Evolutionary conservation across 2,329 filamentous ascomycete genomes (phyloP).

Genomic region (Cladosporium sp.): DNA sequence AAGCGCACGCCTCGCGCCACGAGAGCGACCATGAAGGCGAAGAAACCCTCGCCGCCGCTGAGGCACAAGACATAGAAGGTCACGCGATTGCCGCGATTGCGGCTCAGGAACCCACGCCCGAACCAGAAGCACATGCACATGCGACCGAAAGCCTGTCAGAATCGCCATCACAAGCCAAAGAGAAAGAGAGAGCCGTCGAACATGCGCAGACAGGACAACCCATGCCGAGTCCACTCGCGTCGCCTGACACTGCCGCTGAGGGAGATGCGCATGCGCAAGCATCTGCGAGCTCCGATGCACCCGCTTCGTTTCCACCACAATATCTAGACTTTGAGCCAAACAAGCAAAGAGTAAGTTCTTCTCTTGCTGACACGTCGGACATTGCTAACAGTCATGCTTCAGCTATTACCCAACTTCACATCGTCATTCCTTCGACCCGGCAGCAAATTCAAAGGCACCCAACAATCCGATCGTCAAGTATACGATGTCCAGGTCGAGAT

Average conservation of each 20-base stretch:
- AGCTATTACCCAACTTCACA: conserved; percentile 74
- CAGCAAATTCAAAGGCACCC: conserved; percentile 83
- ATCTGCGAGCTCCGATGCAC: conserved; percentile 22
- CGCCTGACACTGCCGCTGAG: conserved; percentile 19
- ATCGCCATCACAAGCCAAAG: conserved; percentile 3
- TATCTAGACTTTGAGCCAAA: conserved; percentile 7
- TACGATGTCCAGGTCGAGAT: conserved; percentile 98
- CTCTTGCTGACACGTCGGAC: neutral
- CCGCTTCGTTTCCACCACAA: conserved; percentile 16
- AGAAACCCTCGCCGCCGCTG: conserved; percentile 23
- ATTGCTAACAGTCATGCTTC: neutral
- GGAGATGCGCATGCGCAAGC: conserved; percentile 22
- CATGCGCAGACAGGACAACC: neutral
- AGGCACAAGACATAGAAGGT: conserved; percentile 17
- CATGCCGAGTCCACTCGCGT: conserved; percentile 14
- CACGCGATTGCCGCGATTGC: conserved; percentile 17
- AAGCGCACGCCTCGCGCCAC: conserved; percentile 16
- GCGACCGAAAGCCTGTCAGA: conserved; percentile 8
- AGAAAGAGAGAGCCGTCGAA: neutral
- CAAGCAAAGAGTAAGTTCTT: conserved; percentile 2
- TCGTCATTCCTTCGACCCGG: conserved; percentile 84
- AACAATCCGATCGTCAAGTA: conserved; percentile 86
- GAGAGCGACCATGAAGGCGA: conserved; percentile 23
- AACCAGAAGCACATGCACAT: conserved; percentile 18
- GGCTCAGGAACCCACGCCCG: conserved; percentile 28